Evolutionary conservation across 805 yeast genomes (phyloP), one percentile per base, ranked within the genome.

Genomic region (Blastobotrys robertii): DNA sequence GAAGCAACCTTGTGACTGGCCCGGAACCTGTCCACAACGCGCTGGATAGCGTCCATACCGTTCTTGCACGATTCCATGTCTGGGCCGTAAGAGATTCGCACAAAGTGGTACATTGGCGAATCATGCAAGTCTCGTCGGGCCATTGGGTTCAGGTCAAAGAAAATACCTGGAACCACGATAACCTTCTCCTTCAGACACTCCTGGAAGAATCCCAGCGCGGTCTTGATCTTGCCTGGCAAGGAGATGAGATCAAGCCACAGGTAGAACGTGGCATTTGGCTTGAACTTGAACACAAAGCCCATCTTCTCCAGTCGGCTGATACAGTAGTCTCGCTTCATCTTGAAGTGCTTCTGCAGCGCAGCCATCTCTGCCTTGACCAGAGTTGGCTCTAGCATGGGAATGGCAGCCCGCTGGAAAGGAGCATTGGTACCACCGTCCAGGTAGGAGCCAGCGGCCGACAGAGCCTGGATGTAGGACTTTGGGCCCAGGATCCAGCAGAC

Each of bases 401-500:
- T 62, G 1, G 81, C 80, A 29, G 77, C 79, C 50, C 69, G 72
- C 50, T 76, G 81, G 66, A 76, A 74, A 1, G 81, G 80, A 25
- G 74, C 73, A 52, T 76, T 76, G 14, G 77, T 65, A 28, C 81
- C 81, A 38, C 81, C 81, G 47, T 76, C 81, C 45, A 76, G 59
- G 46, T 64, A 76, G 1, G 80, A 75, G 2, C 81, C 81, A 3
- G 80, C 78, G 19, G 77, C 71, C 41, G 74, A 65, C 46, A 76
- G 64, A 2, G 78, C 74, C 41, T 62, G 64, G 49, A 76, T 72
- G 53, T 76, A 76, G 41, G 72, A 76, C 51, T 74, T 79, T 12
- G 81, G 81, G 1, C 81, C 81, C 46, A 76, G 62, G 42, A 76
- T 66, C 81, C 81, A 76, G 50, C 80, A 75, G 8, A 72, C 70